Percentiles rank a stretch among this genome's conserved stretches.
Conservation (phyloP, 495 filamentous ascomycete genomes). For the Cudoniella acicularis region DNA sequence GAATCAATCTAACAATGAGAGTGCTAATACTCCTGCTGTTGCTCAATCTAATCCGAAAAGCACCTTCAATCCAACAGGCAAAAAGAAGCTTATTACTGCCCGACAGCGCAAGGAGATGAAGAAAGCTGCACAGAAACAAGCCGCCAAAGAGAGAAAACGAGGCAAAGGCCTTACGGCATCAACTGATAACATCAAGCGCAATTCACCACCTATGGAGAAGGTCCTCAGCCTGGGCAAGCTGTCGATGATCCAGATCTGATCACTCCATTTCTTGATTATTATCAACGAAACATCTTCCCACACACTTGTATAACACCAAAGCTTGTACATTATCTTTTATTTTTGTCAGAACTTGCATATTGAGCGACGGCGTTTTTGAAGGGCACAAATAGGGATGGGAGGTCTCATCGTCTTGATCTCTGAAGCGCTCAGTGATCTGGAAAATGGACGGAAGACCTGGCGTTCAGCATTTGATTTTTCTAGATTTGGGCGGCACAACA, state of each 20-base stretch:
- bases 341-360: not conserved
- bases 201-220: slow-evolving; percentile 3
- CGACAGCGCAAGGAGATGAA: slow-evolving; percentile 34
- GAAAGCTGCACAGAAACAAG: slow-evolving; percentile 43
- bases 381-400: not conserved
- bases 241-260: slow-evolving; percentile 1
- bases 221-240: slow-evolving; percentile 1
- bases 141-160: slow-evolving; percentile 38
- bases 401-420: not conserved
- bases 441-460: not conserved
- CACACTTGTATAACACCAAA: not conserved
- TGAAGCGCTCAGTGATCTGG: slow-evolving; percentile 1
- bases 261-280: not conserved
- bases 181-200: not conserved
- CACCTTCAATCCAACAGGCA: slow-evolving; percentile 9
- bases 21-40: not conserved
- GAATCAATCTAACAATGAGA: not conserved
- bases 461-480: not conserved
- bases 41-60: not conserved
- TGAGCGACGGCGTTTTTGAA: not conserved
- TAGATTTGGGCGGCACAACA: not conserved
- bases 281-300: not conserved
- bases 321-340: not conserved
- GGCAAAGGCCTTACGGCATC: not conserved
- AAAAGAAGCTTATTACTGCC: slow-evolving; percentile 25